These are phyloP conservation scores for Glycine soja DNA, from an alignment of 306 rosid species.

Conservation along the genomic window DNA sequence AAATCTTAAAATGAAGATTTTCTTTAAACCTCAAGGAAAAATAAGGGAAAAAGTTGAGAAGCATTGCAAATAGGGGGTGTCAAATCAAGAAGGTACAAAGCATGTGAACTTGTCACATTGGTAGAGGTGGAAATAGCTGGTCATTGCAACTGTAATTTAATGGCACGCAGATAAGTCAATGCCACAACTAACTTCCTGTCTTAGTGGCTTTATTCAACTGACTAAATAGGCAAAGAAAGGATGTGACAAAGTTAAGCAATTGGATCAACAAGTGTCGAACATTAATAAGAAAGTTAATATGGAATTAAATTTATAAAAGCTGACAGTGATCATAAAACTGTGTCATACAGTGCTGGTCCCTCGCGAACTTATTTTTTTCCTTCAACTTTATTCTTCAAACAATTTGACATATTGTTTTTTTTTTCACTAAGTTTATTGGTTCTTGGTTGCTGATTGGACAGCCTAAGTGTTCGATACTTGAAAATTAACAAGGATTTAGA, in stretches of 20 bases:
- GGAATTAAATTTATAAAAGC: neutral
- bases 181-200: slow-evolving; percentile 42
- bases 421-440: neutral
- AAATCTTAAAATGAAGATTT: too few relatives aligned
- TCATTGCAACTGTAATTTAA: slow-evolving; percentile 41
- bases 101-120: slow-evolving; percentile 32
- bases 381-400: neutral
- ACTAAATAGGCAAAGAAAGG: slow-evolving; percentile 25
- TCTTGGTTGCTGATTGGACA: neutral
- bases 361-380: neutral
- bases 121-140: slow-evolving; percentile 22
- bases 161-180: slow-evolving; percentile 23
- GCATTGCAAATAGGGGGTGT: neutral
- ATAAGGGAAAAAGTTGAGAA: neutral
- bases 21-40: too few relatives aligned
- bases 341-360: neutral
- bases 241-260: neutral
- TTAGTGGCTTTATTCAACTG: slow-evolving; percentile 9
- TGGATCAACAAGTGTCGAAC: neutral
- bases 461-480: too few relatives aligned
- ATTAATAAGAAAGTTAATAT: neutral
- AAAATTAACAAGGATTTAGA: neutral
- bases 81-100: slow-evolving; percentile 38
- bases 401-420: neutral
- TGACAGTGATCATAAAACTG: neutral